These are phyloP conservation scores for Solanum chilense DNA, from an alignment of 257 asterid genomes.

Conservation along the genomic window DNA sequence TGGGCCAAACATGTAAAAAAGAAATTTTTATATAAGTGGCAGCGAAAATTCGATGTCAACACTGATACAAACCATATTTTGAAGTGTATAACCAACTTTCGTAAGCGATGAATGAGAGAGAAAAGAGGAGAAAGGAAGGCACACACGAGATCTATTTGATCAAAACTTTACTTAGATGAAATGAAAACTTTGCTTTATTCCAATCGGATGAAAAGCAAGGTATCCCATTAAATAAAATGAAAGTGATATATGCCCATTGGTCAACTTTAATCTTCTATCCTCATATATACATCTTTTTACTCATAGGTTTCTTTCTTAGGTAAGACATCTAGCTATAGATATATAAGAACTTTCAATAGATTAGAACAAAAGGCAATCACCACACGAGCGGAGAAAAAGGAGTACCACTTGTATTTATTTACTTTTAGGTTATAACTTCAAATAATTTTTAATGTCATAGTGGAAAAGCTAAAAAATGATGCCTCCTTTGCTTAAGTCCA, in stretches of 20 bases:
- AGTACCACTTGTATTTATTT: neutral
- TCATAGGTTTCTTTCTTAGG: neutral
- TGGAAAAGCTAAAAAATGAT: neutral
- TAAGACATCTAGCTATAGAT: neutral
- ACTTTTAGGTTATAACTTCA: neutral
- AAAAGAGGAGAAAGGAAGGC: neutral
- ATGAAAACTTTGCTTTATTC: conserved; percentile 18
- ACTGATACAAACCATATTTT: accelerated
- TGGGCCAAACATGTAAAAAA: neutral
- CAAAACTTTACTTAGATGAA: neutral
- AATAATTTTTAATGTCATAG: neutral
- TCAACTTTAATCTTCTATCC: conserved; percentile 5
- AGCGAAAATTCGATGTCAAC: neutral
- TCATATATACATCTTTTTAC: neutral
- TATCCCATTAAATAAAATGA: conserved; percentile 8
- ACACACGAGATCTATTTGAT: neutral
- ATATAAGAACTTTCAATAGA: neutral
- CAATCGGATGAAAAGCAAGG: conserved; percentile 11
- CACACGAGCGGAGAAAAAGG: conserved; percentile 21
- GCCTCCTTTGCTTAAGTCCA: neutral
- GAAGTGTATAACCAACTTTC: neutral
- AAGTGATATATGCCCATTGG: neutral
- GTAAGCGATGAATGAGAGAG: neutral
- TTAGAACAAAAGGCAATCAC: conserved; percentile 1
- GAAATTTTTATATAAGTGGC: accelerated